Conservation (phyloP, 495 filamentous ascomycete species). For the Thermochaetoides thermophila region DNA sequence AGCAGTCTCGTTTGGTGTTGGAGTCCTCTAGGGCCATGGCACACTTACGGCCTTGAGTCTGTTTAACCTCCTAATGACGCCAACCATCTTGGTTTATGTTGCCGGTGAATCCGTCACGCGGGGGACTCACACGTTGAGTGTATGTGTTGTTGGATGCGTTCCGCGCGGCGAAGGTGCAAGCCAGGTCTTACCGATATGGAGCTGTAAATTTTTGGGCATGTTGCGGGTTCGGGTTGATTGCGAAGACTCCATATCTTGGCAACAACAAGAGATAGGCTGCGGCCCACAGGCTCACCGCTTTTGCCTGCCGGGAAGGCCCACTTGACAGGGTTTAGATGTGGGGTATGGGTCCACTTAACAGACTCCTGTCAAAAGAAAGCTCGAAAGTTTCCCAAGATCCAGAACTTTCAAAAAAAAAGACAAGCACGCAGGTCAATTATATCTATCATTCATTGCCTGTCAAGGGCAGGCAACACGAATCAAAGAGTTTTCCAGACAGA, state of each 20-base stretch:
- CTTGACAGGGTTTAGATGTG: background rate
- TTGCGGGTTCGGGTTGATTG: too few relatives aligned
- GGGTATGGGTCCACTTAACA: background rate
- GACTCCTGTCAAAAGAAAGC: background rate
- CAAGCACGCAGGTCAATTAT: too few relatives aligned
- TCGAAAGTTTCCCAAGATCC: background rate
- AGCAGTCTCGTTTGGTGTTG: background rate
- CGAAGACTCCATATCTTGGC: too few relatives aligned
- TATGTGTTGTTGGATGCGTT: conserved; percentile 4
- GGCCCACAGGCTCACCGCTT: conserved; percentile 8
- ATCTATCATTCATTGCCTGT: too few relatives aligned
- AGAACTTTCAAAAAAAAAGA: conserved; percentile 1
- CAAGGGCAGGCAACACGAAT: background rate
- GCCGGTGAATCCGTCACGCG: too few relatives aligned
- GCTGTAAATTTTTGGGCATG: too few relatives aligned
- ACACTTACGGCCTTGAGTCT: conserved; percentile 60
- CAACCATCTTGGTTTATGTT: conserved; percentile 77
- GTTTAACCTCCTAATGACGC: conserved; percentile 60
- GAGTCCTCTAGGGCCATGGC: too few relatives aligned
- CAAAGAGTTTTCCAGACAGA: too few relatives aligned
- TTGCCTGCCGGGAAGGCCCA: conserved; percentile 11
- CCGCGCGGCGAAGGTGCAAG: too few relatives aligned
- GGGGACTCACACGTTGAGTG: conserved; percentile 2
- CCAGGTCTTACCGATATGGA: too few relatives aligned
- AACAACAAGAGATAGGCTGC: too few relatives aligned